Conservation (phyloP, 306 rosid genomes). For the Quercus mongolica region DNA sequence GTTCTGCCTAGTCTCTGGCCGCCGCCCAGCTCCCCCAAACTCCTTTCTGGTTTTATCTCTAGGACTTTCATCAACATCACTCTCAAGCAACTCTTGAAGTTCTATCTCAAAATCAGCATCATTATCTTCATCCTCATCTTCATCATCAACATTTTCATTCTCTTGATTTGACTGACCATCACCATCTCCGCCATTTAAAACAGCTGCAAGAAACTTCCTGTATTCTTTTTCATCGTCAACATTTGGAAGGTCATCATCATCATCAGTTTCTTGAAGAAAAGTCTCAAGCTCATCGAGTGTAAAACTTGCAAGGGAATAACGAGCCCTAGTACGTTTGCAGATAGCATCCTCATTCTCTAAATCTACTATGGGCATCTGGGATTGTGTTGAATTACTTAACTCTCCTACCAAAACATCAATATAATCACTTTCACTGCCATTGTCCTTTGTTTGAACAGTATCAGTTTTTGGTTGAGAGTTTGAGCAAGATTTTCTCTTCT, state of each 20-base stretch:
- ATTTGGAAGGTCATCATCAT: conserved; percentile 90
- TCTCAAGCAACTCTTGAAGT: conserved; percentile 93
- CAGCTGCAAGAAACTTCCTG: conserved; percentile 83
- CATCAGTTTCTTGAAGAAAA: conserved; percentile 96
- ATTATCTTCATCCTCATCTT: conserved; percentile 93
- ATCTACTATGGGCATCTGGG: conserved; percentile 33
- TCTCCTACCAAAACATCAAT: conserved; percentile 34
- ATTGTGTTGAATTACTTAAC: conserved; percentile 27
- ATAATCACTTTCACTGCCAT: conserved; percentile 21
- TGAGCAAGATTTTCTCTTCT: conserved; percentile 25
- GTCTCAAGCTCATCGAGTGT: conserved; percentile 94
- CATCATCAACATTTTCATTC: conserved; percentile 74
- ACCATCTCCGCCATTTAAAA: conserved; percentile 67
- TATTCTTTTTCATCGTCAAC: conserved; percentile 93
- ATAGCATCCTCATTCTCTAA: conserved; percentile 75
- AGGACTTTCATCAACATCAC: conserved; percentile 65
- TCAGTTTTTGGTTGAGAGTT: conserved; percentile 32
- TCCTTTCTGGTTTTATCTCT: conserved; percentile 31
- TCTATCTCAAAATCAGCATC: conserved; percentile 98
- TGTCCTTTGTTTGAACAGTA: conserved; percentile 37
- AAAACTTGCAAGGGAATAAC: conserved; percentile 85
- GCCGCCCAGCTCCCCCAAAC: conserved; percentile 56
- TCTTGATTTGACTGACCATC: conserved; percentile 47
- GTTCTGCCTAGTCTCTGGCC: conserved; percentile 91
- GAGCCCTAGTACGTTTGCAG: conserved; percentile 94